Evolutionary conservation across 2,329 filamentous ascomycete genomes (phyloP).

Genomic region (Xylariaceae sp.): DNA sequence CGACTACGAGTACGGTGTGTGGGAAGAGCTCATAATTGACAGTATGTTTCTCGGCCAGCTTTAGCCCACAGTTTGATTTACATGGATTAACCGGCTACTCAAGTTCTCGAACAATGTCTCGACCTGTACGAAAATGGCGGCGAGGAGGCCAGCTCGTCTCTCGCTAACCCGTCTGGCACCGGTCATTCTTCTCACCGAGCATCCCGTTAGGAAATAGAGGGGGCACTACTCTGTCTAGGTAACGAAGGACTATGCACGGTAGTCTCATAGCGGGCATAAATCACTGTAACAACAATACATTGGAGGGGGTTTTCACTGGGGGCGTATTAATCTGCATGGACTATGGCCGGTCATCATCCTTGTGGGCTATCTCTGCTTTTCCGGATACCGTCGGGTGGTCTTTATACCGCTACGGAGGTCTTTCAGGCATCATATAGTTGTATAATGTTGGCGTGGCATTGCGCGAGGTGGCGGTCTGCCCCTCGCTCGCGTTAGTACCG

Average conservation of each 20-base stretch:
- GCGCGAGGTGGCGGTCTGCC: constrained; percentile 22
- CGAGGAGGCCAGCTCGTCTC: constrained; percentile 44
- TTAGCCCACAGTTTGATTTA: not conserved
- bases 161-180: constrained; percentile 30
- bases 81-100: constrained; percentile 20
- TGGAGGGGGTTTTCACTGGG: constrained; percentile 35
- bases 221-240: constrained; percentile 22
- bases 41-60: constrained; percentile 61
- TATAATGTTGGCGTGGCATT: constrained; percentile 26
- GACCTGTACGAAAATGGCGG: constrained; percentile 52
- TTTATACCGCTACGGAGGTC: constrained; percentile 26
- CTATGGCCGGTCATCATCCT: constrained; percentile 32
- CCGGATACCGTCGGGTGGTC: constrained; percentile 19
- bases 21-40: constrained; percentile 88
- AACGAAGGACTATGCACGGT: constrained; percentile 5
- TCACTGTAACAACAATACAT: constrained; percentile 35
- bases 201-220: constrained; percentile 6
- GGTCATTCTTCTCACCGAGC: constrained; percentile 31
- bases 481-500: constrained; percentile 18
- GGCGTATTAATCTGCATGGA: constrained; percentile 33
- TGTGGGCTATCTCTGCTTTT: constrained; percentile 26
- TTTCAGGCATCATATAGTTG: constrained; percentile 29
- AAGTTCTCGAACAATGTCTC: constrained; percentile 48
- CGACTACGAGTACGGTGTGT: constrained; percentile 96
- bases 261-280: constrained; percentile 20